Evolutionary conservation across 495 filamentous ascomycete species (phyloP), one percentile per base, ranked within the genome.

Genomic region (Pyrenula aspistea): DNA sequence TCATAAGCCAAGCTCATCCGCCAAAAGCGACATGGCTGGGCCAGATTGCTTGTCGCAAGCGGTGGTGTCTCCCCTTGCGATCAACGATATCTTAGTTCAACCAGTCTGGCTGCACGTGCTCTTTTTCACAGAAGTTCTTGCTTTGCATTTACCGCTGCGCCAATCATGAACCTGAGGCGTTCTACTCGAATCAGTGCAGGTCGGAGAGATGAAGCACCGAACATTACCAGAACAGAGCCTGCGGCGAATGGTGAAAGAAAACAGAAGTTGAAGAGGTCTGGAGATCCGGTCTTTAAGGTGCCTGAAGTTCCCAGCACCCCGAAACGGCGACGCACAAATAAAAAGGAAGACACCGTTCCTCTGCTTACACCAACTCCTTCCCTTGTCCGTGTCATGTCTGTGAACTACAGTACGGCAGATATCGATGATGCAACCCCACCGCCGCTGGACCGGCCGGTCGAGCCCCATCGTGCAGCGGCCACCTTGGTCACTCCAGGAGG

Each of bases 401-500:
- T 61, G 15, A 53, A 51, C 21, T 66, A 60, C 55, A 66, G 60
- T 51, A 56, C 63, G 23, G 63, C 65, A 12, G 64, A 63, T 47
- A 63, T 61, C 42, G 56, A 67, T 53, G 63, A 64, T 51, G 53
- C 62, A 24, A 77, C 73, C 19, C 76, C 75, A 48, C 68, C 72
- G 22, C 70, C 71, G 1, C 68, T 72, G 23, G 67, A 80, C 52
- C 78, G 82, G 21, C 81, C 81, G n/a, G 81, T 80, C 25, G 78
- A 82, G 57, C 82, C 82, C 22, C 79, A 85, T 60, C 64, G 67
- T 54, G 86, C 81, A 50, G 92, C 94, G 66, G 90, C 87, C 36
- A 82, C 84, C 8, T 79, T 96, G 52, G 71, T 88, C 19, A 92
- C 90, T 0, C 88, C 91, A 0, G 77, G 85, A 62, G 89, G 88